Evolutionary conservation across 345 rosid species (phyloP), one percentile per base, ranked within the genome.

Genomic region (Eucalyptus paniculata): DNA sequence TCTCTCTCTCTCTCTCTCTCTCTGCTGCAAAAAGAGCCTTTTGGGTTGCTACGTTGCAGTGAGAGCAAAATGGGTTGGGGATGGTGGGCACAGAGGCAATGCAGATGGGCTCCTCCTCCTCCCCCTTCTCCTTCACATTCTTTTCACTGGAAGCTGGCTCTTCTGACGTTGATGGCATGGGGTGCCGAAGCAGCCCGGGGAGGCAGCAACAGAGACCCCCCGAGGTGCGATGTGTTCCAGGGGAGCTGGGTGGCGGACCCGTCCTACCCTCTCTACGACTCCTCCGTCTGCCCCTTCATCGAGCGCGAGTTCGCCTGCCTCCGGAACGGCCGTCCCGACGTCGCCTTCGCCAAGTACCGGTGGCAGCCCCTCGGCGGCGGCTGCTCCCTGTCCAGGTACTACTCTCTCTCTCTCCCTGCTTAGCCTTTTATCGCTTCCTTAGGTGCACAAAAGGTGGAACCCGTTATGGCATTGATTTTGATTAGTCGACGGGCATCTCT

Each of bases 301-400:
- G 93, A 96, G 87, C 92, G 86, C 10, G 98, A 95, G 92, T 97
- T 96, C 91, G 77, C 80, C 86, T 96, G 98, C 92, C 90, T 90
- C 89, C 93, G 80, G 83, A 95, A 97, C 88, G 99, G 98, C 87
- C 96, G 98, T 62, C 95, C 95, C 9, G 99, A 97, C 92, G 92
- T 90, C 50, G 86, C 87, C 45, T 95, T 93, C 91, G 72, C 97
- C 67, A 62, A 92, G 15, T 96, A 95, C 90, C 90, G 95, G 87
- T 97, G 99, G 99, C 94, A 94, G 90, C 99, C 99, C 88, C 92
- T 81, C 12, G 88, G 37, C 88, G 94, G 98, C 91, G 87, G 34
- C 89, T 97, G 99, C 92, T 89, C 91, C 82, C 69, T 97, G 87
- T 60, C 92, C 60, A 94, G 96, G 97, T 96, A 87, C 47, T 5